Base-by-base conservation (phyloP, 441 rosid species). In the Hypseocharis bilobata region DNA sequence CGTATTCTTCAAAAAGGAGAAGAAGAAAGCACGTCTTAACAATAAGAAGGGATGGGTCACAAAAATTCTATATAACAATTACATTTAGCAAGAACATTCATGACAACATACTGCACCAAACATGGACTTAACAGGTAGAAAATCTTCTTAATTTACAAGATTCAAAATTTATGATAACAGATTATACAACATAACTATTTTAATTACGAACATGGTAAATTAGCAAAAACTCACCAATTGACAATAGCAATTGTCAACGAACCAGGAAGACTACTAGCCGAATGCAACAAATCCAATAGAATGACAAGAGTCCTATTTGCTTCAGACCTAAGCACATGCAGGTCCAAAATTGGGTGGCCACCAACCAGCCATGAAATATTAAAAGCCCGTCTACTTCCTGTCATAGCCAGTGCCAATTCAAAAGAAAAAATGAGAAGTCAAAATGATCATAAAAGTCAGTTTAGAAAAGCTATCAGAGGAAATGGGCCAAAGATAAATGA, bases 311-410 rank as follows among this genome's bases (percentile, higher is more conserved):
- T 81, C 76, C 78, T 81, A 76, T 80, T 85, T 58, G 95, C 96
- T 76, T 94, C 95, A 76, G 86, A 81, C 71, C 74, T 83, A 62
- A 89, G 91, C 23, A 75, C 68, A 69, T 69, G 80, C 30, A 96
- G 78, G 83, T 91, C 92, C 71, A 92, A 74, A 76, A 84, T 56
- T 69, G 96, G 88, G 72, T 88, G 92, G 55, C 96, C 83, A 63
- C 88, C 93, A 67, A 67, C 73, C 68, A 91, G 70, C 96, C 95
- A 81, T 60, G 97, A 89, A 59, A 88, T 71, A 70, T 89, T 91
- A 75, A 94, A 91, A 67, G 69, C 63, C 66, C 67, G 80, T 67
- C 83, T 78, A 70, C 74, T 73, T 72, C 95, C 96, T 94, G 84
- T 68, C 60, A 77, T 22, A 70, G 51, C 60, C 73, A 63, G 57